These are phyloP conservation scores for Trypanosoma cruzi DNA, from an alignment of 208 protist species.

Conservation along the genomic window DNA sequence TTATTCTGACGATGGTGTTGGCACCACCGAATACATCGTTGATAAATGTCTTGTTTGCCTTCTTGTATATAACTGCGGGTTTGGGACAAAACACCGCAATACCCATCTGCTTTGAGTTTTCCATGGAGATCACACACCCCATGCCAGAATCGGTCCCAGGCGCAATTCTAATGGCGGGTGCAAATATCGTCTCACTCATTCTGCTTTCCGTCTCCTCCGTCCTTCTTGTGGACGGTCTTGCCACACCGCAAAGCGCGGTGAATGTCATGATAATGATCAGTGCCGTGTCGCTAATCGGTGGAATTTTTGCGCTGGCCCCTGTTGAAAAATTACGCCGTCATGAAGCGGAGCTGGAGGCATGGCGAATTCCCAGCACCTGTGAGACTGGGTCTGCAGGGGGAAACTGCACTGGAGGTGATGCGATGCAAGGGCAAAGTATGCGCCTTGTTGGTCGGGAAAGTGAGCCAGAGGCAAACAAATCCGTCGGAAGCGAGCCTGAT, in stretches of 20 bases:
- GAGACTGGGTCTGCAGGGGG: neutral
- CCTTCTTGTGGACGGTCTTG: conserved; percentile 54
- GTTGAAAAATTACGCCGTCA: conserved; percentile 55
- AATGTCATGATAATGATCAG: conserved; percentile 27
- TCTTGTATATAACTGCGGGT: conserved; percentile 65
- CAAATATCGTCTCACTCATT: conserved; percentile 63
- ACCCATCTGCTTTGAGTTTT: conserved; percentile 73
- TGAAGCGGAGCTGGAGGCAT: conserved; percentile 36
- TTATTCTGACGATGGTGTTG: conserved; percentile 55
- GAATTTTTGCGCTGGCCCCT: conserved; percentile 44
- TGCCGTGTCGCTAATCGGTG: conserved; percentile 41
- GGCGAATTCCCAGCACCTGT: neutral
- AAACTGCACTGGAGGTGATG: neutral
- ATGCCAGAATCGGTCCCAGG: conserved; percentile 61
- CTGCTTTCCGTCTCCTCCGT: conserved; percentile 50
- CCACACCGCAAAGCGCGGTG: conserved; percentile 23
- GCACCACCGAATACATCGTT: conserved; percentile 34
- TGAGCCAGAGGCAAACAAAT: neutral
- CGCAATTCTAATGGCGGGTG: conserved; percentile 68
- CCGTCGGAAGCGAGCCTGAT: neutral
- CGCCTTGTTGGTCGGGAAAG: neutral
- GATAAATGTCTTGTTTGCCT: conserved; percentile 40
- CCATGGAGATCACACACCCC: conserved; percentile 77
- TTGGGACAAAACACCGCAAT: conserved; percentile 75
- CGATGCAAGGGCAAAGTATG: neutral